A percentile compares a stretch with the other conserved stretches of the same genome.
phyloP scores from a whole-genome alignment of 2,329 filamentous ascomycete species.

The Rhynchosporium agropyri region DNA sequence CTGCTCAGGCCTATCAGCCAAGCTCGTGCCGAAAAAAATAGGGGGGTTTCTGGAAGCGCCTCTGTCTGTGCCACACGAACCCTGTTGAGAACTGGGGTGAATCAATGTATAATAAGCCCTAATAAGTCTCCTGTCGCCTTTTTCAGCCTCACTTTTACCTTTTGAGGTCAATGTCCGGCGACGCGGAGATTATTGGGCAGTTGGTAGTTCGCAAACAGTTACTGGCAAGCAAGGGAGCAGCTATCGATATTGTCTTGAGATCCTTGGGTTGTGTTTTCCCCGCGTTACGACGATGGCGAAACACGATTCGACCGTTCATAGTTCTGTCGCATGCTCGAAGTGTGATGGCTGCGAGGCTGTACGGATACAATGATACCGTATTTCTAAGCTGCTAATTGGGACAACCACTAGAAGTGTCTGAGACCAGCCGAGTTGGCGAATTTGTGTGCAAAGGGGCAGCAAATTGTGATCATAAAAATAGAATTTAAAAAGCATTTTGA shows the following conservation, averaged over 20 bases:
- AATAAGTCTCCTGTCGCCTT: constrained; percentile 5
- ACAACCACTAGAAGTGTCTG: neutral
- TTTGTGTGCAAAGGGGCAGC: neutral
- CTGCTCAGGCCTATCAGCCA: neutral
- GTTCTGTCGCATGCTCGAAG: neutral
- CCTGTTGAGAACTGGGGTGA: constrained; percentile 10
- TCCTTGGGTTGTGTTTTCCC: neutral
- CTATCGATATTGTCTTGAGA: constrained; percentile 3
- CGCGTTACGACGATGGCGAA: neutral
- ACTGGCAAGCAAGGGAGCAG: neutral
- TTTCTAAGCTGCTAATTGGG: neutral
- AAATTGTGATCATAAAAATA: neutral
- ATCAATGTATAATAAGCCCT: neutral
- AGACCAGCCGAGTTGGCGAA: neutral
- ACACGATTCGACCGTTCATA: neutral
- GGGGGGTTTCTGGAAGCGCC: constrained; percentile 3
- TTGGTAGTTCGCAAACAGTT: too few species aligned
- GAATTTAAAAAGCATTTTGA: neutral
- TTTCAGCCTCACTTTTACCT: constrained; percentile 7
- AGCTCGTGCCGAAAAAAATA: neutral
- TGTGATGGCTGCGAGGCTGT: neutral
- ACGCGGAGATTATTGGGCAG: constrained; percentile 1
- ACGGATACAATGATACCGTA: neutral
- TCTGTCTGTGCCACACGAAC: constrained; percentile 2
- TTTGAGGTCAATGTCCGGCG: constrained; percentile 1